Base-by-base conservation (phyloP, 495 filamentous ascomycete species). In the Rhizodiscina lignyota region DNA sequence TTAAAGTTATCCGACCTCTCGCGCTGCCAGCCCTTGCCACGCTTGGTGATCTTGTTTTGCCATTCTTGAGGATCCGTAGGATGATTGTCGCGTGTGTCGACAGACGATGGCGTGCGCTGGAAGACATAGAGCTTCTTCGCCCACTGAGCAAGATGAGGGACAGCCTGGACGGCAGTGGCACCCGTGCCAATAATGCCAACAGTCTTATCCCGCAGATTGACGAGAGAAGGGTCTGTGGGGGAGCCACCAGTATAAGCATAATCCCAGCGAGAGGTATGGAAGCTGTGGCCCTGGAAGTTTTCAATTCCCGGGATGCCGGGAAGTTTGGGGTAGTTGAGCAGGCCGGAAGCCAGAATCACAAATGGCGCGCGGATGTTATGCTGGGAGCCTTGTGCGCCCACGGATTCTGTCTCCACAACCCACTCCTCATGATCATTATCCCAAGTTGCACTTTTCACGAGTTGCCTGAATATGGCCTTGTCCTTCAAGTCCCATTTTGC, bases 61-160 rank as follows among this genome's bases (percentile, higher is more conserved):
- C n/a, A n/a, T n/a, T n/a, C n/a, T n/a, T n/a, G n/a, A n/a, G 53
- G 47, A 27, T 71, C 64, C 0, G 66, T 76, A 4, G 47, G 36
- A 26, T 53, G 50, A 31, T 78, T 59, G 2, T 54, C 54, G 16
- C 68, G 68, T 21, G 16, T 13, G 34, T 58, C 61, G 4, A 77
- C 63, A 0, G 59, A 37, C 0, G 70, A 58, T 18, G 68, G 66
- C 16, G 68, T 73, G 11, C 67, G 66, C 38, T 73, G 68, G 41
- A 70, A 61, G 20, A 73, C 61, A 36, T 64, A 67, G 3, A 73
- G 45, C 46, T 71, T 71, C 34, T 39, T 24, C 35, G 47, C 45
- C 21, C 40, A 32, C 2, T 36, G 6, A 2, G 38, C 45, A 18
- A 51, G 41, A 2, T 38, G 39, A 10, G 42, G 39, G 32, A 51